These are phyloP conservation scores for Cystoisospora suis DNA, from an alignment of 169 alveolate genomes.

Conservation along the genomic window DNA sequence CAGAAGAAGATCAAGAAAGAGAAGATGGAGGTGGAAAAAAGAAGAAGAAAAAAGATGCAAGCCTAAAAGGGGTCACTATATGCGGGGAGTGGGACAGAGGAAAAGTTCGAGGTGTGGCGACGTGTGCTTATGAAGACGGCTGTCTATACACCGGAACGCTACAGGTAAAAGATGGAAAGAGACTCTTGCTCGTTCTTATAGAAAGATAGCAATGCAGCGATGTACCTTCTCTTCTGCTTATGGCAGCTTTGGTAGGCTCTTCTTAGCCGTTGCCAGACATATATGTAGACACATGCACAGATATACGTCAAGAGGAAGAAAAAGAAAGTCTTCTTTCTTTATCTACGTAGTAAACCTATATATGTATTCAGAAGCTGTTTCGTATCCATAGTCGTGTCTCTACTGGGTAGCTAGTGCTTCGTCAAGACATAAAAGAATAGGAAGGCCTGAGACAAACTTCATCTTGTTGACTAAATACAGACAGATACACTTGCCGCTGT, in stretches of 20 bases:
- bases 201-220: too few species aligned
- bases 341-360: background rate
- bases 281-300: background rate
- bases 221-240: too few species aligned
- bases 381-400: too few species aligned
- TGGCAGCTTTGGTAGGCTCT: too few species aligned
- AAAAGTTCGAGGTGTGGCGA: slow-evolving; percentile 38
- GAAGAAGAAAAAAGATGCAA: too few species aligned
- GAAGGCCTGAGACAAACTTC: too few species aligned
- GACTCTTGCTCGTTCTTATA: background rate
- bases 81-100: slow-evolving; percentile 61
- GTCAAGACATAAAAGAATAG: too few species aligned
- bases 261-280: too few species aligned
- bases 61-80: background rate
- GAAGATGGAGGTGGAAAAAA: background rate
- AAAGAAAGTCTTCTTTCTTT: background rate
- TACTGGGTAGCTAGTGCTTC: too few species aligned
- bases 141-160: slow-evolving; percentile 54
- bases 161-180: background rate
- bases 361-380: too few species aligned
- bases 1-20: slow-evolving; percentile 7
- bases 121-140: slow-evolving; percentile 56
- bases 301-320: background rate
- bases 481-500: background rate
- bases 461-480: too few species aligned